Evolutionary conservation across 192 early-diverging fungal genomes (phyloP), one percentile per base, ranked within the genome.

Genomic region (Podila minutissima): DNA sequence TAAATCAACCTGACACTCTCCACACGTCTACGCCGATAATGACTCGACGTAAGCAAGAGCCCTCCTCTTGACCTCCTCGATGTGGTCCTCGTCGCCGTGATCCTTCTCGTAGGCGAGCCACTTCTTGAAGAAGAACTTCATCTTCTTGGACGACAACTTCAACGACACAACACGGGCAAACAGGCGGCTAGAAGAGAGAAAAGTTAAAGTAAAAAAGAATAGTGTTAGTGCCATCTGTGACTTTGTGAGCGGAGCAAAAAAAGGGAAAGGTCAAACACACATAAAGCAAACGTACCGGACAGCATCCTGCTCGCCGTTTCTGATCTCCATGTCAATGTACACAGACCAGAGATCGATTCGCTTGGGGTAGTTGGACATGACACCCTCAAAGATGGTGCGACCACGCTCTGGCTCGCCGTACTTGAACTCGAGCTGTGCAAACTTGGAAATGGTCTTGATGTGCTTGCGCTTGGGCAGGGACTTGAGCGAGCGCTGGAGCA

Each of bases 61-160:
- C 57, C 85, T 86, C 74, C 93, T 81, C 86, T 98, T 98, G 33
- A 99, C 98, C 72, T 94, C 89, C 66, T 96, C 93, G 29, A 95
- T 82, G 26, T 91, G 86, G 49, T 95, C 93, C 6, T 89, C 90
- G 51, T 89, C 87, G 26, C 97, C 96, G 73, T 93, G 85, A 35
- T 89, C 88, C 88, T 97, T 97, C 77, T 99, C 98, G 82, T 94
- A 99, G 26, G 92, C 91, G 61, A 99, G 89, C 90, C 95, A 99
- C 86, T 96, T 95, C 86, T 98, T 99, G 86, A 99, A 99, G 75
- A 99, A 92, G 87, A 96, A 99, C 85, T 98, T 99, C 95, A 98
- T 97, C 90, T 98, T 97, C 89, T 97, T 98, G 29, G 95, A 94
- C 26, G 97, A 97, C 72, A 94, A 87, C 82, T 96, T 97, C 87